Base-by-base conservation (phyloP, 176 grass and related monocot genomes). In the Zizania latifolia region DNA sequence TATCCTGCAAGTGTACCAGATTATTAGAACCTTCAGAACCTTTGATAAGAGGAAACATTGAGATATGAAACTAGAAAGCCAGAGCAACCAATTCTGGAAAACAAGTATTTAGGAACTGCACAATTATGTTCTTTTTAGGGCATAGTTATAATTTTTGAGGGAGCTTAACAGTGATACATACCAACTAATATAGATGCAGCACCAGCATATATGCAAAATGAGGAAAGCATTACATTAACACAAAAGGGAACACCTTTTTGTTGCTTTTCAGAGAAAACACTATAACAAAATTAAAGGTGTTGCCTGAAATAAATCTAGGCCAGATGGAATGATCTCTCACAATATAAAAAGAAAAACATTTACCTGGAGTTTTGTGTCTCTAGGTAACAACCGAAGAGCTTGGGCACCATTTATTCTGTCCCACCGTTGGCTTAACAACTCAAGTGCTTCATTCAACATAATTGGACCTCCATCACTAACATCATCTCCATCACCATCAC, bases 371-470 rank as follows among this genome's bases (percentile, higher is more conserved):
- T 92, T 94, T 86, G 92, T 94, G 76, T 99, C 89, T 85, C 89
- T 99, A 32, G 95, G 95, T 85, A 99, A 84, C 44, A 99, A 75
- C 34, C 87, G 89, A 83, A 99, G 85, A 76, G 95, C 91, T 77
- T 99, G 95, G 63, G 89, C 89, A 87, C 91, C 95, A 90, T 99
- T 99, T 71, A 99, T 94, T 72, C 91, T 93, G 50, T 99, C 95
- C 95, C 95, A 99, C 73, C 91, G 74, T 75, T 94, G 89, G 84
- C 91, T 94, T 81, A 99, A 88, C 48, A 99, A 78, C 71, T 99
- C 84, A 73, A 99, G 62, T 73, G 95, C 89, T 78, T 99, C 89
- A 70, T 92, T 99, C 82, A 99, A 88, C 91, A 99, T 99, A 71
- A 90, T 90, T 68, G 75, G 84, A 71, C 86, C 93, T 77, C 83